Evolutionary conservation across 352 stramenopile genomes (phyloP), one percentile per base, ranked within the genome.

Genomic region (Peronosclerospora sorghi): DNA sequence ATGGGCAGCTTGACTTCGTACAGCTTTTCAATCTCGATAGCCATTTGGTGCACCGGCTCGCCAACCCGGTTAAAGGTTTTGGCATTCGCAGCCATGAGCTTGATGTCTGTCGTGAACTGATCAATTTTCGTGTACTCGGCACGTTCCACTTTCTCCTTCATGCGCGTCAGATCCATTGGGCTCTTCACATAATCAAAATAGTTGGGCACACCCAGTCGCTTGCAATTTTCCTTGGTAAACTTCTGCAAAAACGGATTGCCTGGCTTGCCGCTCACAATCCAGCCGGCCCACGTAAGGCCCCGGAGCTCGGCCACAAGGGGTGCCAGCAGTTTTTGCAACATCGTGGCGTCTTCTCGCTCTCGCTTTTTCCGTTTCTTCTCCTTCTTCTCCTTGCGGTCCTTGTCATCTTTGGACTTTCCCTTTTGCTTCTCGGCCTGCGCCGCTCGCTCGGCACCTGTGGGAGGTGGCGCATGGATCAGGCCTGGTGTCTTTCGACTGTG

Each of bases 171-270:
- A 37, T 91, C 79, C 79, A 91, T 91, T 3, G 79, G 75, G 37
- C 55, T 72, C 44, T 73, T 73, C 35, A 91, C 64, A 48, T 73
- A 91, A 58, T 88, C 74, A 73, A 91, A 91, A 56, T 88, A 91
- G 44, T 87, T 87, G 21, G 73, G 72, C 13, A 91, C 76, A 12
- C 76, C 76, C 0, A 89, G 62, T 10, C 72, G 60, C 55, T 86
- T 86, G 68, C 79, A 91, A 53, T 91, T 91, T 0, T 91, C 76
- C 27, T 70, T 69, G 8, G 79, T 91, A 56, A 88, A 86, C 56
- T 91, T 91, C 45, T 81, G 69, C 36, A 86, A 56, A 55, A 90
- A 88, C n/a, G 78, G 75, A 35, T 86, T 90, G 0, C 64, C 71
- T 0, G 75, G 48, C 32, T 90, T 88, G 36, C 75, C 73, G 35